A percentile compares a stretch with the other conserved stretches of the same genome.
Conservation (phyloP, 306 rosid genomes). For the Cyclanthera cordifolia region DNA sequence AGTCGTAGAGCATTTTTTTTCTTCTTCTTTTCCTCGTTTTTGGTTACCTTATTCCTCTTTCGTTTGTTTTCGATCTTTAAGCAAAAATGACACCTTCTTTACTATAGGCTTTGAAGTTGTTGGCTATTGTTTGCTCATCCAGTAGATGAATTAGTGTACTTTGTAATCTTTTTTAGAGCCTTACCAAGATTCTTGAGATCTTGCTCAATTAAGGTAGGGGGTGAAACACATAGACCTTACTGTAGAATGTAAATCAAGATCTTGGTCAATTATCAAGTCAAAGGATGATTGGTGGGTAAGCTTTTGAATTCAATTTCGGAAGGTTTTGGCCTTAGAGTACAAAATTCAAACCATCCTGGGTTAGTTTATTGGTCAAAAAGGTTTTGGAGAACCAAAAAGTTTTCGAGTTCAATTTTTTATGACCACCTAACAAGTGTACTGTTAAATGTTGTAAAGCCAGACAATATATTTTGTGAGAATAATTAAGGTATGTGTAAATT, state of each 20-base stretch:
- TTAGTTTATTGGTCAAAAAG: no score
- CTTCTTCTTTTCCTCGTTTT: neutral
- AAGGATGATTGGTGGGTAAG: neutral
- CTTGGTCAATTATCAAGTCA: neutral
- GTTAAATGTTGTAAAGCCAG: no score
- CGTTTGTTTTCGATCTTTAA: neutral
- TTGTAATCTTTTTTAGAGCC: slow-evolving; percentile 14
- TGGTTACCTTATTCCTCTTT: neutral
- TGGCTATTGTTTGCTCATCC: slow-evolving; percentile 13
- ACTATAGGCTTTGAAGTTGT: slow-evolving; percentile 5
- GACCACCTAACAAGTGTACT: no score
- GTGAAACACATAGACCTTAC: neutral
- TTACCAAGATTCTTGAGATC: slow-evolving; percentile 20
- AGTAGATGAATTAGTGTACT: slow-evolving; percentile 19
- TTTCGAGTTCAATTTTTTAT: no score
- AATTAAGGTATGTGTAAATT: no score
- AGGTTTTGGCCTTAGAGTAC: no score
- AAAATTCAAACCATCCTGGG: no score
- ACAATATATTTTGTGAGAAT: no score
- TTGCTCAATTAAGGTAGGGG: neutral
- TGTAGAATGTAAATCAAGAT: neutral
- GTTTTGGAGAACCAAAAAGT: no score
- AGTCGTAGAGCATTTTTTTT: slow-evolving; percentile 29
- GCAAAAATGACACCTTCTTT: neutral
- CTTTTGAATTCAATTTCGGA: neutral